Evolutionary conservation across 2,329 filamentous ascomycete species (phyloP), one percentile per base, ranked within the genome.

Genomic region (Monosporascus sp.): DNA sequence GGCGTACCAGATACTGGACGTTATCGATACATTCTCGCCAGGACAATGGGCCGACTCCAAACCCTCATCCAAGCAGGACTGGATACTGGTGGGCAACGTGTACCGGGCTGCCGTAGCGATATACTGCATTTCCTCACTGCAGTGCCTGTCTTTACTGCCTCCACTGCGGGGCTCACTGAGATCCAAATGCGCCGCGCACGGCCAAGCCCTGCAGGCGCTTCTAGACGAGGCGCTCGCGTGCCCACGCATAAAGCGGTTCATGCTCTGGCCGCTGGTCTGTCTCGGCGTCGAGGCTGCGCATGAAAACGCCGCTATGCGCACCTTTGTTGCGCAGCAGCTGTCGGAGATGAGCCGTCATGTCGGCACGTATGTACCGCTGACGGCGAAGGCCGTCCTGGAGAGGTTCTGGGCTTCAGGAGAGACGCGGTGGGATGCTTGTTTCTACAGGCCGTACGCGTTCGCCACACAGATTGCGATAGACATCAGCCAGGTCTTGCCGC

Each of bases 361-460:
- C 5, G 69, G 67, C 3, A 65, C 66, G 2, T 64, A 63, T 41
- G 59, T 62, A 16, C 70, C 71, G 5, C 54, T 70, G 26, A 59
- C 58, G 20, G 69, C 68, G 2, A 68, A 67, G 52, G 41, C 27
- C 0, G 58, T 70, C 1, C 59, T 74, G 1, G 62, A 71, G 50
- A 59, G 27, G 22, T 74, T 70, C 45, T 73, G 71, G 72, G 56
- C 57, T 4, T 69, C 66, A 0, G 63, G 65, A 0, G 46, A 61
- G 48, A 65, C 57, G 4, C n/a, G 51, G 3, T 75, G 72, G 71
- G 71, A 74, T 61, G 59, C 55, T 38, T 75, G 72, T 56, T 74
- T 73, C 48, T 69, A 72, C 46, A 55, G 46, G 45, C 60, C 57
- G 34, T 62, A 60, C 41, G 53, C 52, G 3, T 59, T 62, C 37